phyloP scores from a whole-genome alignment of 345 rosid species.

The Salix caprea region DNA sequence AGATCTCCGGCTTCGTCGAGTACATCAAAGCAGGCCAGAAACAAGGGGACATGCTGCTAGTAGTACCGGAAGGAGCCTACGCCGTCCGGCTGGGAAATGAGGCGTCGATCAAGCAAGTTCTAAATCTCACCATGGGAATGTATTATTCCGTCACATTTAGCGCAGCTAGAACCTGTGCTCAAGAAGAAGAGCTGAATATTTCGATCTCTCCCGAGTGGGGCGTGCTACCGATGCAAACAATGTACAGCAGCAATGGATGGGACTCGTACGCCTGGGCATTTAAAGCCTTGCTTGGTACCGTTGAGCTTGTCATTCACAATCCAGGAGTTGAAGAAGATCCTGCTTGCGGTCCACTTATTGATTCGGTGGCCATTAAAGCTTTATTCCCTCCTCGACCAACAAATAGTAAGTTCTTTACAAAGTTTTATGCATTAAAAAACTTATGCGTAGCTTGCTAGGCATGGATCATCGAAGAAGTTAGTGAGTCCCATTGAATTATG shows the following conservation, averaged over 20 bases:
- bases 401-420: conserved; percentile 18
- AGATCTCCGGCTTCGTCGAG: conserved; percentile 28
- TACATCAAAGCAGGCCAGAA: conserved; percentile 32
- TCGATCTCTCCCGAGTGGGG: conserved; percentile 32
- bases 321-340: conserved; percentile 43
- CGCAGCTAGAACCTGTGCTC: conserved; percentile 35
- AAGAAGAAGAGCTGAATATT: conserved; percentile 24
- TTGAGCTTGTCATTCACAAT: conserved; percentile 29
- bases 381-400: conserved; percentile 29
- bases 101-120: conserved; percentile 25
- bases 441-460: neutral
- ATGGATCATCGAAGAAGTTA: neutral
- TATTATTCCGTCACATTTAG: conserved; percentile 29
- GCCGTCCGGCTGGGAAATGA: conserved; percentile 31
- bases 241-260: conserved; percentile 39
- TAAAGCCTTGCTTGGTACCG: conserved; percentile 5
- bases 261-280: conserved; percentile 38
- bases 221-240: conserved; percentile 33
- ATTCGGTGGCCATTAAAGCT: conserved; percentile 23
- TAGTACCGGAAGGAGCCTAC: conserved; percentile 27
- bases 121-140: conserved; percentile 22
- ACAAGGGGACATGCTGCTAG: conserved; percentile 34
- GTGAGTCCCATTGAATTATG: neutral
- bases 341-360: conserved; percentile 38
- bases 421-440: neutral